Conservation (phyloP, 2,329 filamentous ascomycete species). For the Fusarium succisae region DNA sequence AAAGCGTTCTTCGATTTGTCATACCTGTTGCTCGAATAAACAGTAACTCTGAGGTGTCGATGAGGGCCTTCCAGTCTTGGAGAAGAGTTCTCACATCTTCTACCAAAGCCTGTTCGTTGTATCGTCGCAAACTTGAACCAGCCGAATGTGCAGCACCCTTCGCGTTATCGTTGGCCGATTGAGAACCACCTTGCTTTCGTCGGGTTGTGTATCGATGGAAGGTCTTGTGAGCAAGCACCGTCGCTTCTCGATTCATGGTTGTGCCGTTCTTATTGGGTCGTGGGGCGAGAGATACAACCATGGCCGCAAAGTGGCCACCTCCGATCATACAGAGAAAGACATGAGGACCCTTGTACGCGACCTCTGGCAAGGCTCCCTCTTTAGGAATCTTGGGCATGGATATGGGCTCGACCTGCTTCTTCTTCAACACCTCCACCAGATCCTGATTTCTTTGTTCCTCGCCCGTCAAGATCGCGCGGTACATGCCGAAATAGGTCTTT, state of each 20-base stretch:
- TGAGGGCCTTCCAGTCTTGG: slow-evolving; percentile 83
- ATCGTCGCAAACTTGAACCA: slow-evolving; percentile 86
- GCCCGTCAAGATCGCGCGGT: slow-evolving; percentile 80
- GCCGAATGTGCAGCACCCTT: slow-evolving; percentile 95
- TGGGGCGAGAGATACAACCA: slow-evolving; percentile 90
- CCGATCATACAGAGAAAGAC: slow-evolving; percentile 99
- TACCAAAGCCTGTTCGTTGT: slow-evolving; percentile 90
- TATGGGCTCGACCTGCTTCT: slow-evolving; percentile 79
- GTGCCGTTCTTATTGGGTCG: slow-evolving; percentile 75
- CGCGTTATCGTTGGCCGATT: slow-evolving; percentile 93
- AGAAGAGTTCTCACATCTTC: slow-evolving; percentile 88
- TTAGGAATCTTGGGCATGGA: slow-evolving; percentile 62
- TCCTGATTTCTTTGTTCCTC: slow-evolving; percentile 71
- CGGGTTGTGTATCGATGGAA: slow-evolving; percentile 98
- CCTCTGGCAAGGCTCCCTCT: slow-evolving; percentile 64
- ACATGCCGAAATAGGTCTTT: slow-evolving; percentile 85
- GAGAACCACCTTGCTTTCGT: slow-evolving; percentile 93
- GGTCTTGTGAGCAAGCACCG: slow-evolving; percentile 93
- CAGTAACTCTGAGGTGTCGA: slow-evolving; percentile 84
- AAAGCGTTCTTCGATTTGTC: slow-evolving; percentile 86
- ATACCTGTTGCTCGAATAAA: slow-evolving; percentile 91
- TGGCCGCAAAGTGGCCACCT: slow-evolving; percentile 95
- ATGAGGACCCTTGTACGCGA: slow-evolving; percentile 77
- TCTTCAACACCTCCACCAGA: slow-evolving; percentile 74
- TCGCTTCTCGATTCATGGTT: slow-evolving; percentile 83